Evolutionary conservation across 2,329 filamentous ascomycete species (phyloP).

Genomic region (Trichoderma pleuroti): DNA sequence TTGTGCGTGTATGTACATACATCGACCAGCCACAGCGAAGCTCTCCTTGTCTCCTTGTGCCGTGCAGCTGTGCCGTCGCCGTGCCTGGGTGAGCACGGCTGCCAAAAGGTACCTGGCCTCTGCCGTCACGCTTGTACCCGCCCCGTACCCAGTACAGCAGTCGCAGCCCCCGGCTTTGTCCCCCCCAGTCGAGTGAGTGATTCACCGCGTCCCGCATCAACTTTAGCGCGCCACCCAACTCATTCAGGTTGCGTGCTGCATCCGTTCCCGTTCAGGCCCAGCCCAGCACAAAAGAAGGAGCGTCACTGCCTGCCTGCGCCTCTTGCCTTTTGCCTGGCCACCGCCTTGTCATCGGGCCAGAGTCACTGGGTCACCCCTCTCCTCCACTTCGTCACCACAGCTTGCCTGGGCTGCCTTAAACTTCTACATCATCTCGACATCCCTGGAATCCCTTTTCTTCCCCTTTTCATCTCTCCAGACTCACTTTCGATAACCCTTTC

Average conservation of each 20-base stretch:
- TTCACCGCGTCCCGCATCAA: slow-evolving; percentile 7
- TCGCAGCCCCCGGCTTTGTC: not conserved
- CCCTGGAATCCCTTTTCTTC: slow-evolving; percentile 13
- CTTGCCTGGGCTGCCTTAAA: slow-evolving; percentile 14
- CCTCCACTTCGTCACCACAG: slow-evolving; percentile 12
- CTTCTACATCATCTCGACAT: slow-evolving; percentile 21
- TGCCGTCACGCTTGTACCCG: not conserved
- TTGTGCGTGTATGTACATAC: not conserved
- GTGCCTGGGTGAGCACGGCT: not conserved
- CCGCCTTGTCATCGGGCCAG: slow-evolving; percentile 23
- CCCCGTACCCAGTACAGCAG: not conserved
- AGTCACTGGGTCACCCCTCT: slow-evolving; percentile 21
- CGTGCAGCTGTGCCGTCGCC: not conserved
- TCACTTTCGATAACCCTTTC: not conserved
- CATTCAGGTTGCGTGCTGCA: not conserved
- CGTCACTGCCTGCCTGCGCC: slow-evolving; percentile 21
- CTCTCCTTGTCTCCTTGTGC: not conserved
- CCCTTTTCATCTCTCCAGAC: slow-evolving; percentile 6
- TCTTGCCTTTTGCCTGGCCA: slow-evolving; percentile 22
- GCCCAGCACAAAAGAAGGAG: not conserved
- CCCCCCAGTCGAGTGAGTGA: slow-evolving; percentile 4
- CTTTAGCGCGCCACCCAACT: slow-evolving; percentile 8
- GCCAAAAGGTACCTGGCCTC: not conserved
- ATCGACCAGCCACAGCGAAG: not conserved
- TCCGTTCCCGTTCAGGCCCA: not conserved